Evolutionary conservation across 768 basidiomycete species (phyloP), one percentile per base, ranked within the genome.

Genomic region (Termitomyces sp.): DNA sequence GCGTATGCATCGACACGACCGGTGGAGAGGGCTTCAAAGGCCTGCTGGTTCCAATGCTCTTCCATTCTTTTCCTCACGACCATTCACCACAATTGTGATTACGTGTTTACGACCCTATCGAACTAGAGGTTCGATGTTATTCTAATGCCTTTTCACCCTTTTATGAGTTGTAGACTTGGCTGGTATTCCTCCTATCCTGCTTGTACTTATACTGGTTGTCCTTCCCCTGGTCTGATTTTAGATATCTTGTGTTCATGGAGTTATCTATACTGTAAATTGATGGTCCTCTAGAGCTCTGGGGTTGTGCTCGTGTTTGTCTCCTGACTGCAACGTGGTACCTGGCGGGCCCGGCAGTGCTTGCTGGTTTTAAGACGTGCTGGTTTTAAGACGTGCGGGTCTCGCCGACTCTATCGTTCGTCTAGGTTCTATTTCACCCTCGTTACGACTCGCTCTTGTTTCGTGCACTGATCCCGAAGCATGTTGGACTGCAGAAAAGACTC

Each of bases 1-100:
- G 35, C 28, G 7, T 11, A 28, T 9, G 26, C 21, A 42, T 51
- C 19, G 38, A 19, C 34, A 54, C 53, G 45, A 53, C 45, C 34
- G 48, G 30, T 40, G 44, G 43, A 55, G 45, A 56, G 41, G 44
- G 51, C 56, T 59, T 55, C 34, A 50, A 54, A n/a, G 55, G 56
- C 34, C 50, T 56, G 22, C 53, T 47, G 28, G 48, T 34, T 28
- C 46, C 34, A 32, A 19, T 41, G 17, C 40, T 42, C 45, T 47
- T 44, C 48, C 58, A 48, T 52, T 35, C 47, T 22, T 50, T 53
- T 47, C 22, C 46, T 54, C 24, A 57, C 43, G 58, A 53, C 12
- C 49, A 14, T 44, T 32, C 21, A 19, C 21, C 12, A 22, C 15
- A n/a, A 43, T 35, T 24, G 22, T n/a, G 42, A 49, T 49, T 17